Percentiles rank a stretch among this genome's conserved stretches.
Evolutionary conservation across 306 rosid genomes (phyloP).

Genomic region (Cucurbita pepo): DNA sequence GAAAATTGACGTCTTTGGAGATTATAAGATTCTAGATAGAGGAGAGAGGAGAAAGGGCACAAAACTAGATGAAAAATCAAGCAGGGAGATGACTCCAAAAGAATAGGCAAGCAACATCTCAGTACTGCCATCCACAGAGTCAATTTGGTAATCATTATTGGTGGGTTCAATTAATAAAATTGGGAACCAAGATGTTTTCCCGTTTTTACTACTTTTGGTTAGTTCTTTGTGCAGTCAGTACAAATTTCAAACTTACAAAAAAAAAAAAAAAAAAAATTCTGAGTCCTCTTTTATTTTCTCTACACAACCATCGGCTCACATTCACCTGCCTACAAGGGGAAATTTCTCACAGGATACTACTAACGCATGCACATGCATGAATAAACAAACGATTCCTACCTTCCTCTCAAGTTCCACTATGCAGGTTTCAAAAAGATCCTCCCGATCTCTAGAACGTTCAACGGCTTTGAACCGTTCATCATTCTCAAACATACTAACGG

Average conservation of each 20-base stretch:
- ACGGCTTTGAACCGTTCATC: constrained; percentile 91
- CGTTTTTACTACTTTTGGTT: not conserved
- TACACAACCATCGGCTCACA: not conserved
- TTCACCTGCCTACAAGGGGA: not conserved
- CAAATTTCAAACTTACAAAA: not conserved
- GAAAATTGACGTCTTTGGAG: not conserved
- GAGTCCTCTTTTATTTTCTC: not conserved
- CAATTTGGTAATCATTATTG: not conserved
- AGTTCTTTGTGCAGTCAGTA: not conserved
- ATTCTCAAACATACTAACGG: constrained; percentile 69
- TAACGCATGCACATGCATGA: not conserved
- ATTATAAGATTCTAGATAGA: not conserved
- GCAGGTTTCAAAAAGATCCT: constrained; percentile 95
- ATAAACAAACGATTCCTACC: constrained; percentile 23
- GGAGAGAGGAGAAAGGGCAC: not conserved
- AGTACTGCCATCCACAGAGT: not conserved
- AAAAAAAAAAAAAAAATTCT: not conserved
- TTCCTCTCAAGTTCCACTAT: constrained; percentile 93
- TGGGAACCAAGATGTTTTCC: not conserved
- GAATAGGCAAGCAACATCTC: not conserved
- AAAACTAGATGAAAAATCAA: not conserved
- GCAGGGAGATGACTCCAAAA: not conserved
- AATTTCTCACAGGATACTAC: not conserved
- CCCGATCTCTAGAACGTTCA: constrained; percentile 71
- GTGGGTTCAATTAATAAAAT: not conserved